phyloP scores from a whole-genome alignment of 2,329 filamentous ascomycete genomes.

The Pestalotiopsis sp. region DNA sequence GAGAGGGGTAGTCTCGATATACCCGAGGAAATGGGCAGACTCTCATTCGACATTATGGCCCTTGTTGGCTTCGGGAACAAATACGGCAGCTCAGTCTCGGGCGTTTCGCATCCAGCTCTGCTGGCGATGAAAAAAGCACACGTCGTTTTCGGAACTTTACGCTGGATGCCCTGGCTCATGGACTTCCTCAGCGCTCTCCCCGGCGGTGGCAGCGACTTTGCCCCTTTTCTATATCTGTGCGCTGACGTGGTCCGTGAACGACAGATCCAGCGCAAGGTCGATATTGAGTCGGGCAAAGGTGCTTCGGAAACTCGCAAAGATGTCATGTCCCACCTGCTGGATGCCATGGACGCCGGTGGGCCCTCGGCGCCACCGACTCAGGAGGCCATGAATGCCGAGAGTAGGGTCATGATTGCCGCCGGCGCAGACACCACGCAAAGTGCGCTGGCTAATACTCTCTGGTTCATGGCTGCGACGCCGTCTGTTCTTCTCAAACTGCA shows the following conservation, averaged over 20 bases:
- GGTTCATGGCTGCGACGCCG: conserved; percentile 10
- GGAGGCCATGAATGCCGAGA: conserved; percentile 13
- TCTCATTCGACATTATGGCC: conserved; percentile 16
- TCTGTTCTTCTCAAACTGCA: background rate
- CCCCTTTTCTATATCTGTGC: conserved; percentile 13
- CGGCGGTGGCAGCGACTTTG: conserved; percentile 12
- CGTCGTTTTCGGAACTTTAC: conserved; percentile 7
- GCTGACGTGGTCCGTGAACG: conserved; percentile 11
- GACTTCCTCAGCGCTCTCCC: conserved; percentile 7
- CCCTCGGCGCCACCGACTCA: conserved; percentile 9
- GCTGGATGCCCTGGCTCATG: conserved; percentile 16
- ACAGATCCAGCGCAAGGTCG: background rate
- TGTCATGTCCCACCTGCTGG: conserved; percentile 14
- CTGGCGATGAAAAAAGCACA: conserved; percentile 12
- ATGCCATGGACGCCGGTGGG: conserved; percentile 12
- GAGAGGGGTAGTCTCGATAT: background rate
- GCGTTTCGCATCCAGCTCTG: conserved; percentile 13
- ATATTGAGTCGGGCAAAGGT: background rate
- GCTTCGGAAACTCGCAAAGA: conserved; percentile 7
- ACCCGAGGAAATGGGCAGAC: background rate
- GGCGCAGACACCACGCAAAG: conserved; percentile 17
- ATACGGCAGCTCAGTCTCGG: conserved; percentile 6
- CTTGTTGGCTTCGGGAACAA: conserved; percentile 14
- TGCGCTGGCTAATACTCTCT: conserved; percentile 13
- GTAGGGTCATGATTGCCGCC: conserved; percentile 16